Evolutionary conservation across 768 basidiomycete genomes (phyloP).

Genomic region (Heimioporus sp.): DNA sequence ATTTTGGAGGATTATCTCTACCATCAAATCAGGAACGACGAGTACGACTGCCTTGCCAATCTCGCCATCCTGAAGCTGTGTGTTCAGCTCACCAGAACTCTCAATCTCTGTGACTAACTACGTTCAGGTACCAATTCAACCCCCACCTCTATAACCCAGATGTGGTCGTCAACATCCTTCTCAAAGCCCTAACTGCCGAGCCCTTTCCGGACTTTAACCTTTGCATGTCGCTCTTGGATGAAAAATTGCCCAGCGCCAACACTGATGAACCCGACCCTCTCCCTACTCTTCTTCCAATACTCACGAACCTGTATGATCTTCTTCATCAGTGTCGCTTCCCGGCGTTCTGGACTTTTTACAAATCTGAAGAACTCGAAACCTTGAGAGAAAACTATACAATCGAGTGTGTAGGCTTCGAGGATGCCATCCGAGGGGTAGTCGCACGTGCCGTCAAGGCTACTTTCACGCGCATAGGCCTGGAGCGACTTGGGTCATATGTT

Average conservation of each 20-base stretch:
- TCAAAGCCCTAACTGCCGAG: slow-evolving; percentile 82
- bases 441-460: slow-evolving; percentile 75
- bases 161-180: slow-evolving; percentile 90
- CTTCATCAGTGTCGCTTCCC: slow-evolving; percentile 86
- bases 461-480: slow-evolving; percentile 69
- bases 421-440: slow-evolving; percentile 75
- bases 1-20: slow-evolving; percentile 97
- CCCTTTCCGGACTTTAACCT: slow-evolving; percentile 94
- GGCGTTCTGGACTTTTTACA: slow-evolving; percentile 78
- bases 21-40: slow-evolving; percentile 86
- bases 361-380: slow-evolving; percentile 64
- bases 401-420: slow-evolving; percentile 80
- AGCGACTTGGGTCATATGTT: slow-evolving; percentile 69
- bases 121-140: slow-evolving; percentile 89
- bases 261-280: slow-evolving; percentile 84
- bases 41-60: slow-evolving; percentile 95
- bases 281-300: slow-evolving; percentile 62
- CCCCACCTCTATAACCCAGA: slow-evolving; percentile 90
- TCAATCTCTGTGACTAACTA: background rate
- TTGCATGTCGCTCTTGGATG: slow-evolving; percentile 88
- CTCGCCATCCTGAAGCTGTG: slow-evolving; percentile 92
- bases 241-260: slow-evolving; percentile 51
- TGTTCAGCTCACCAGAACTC: slow-evolving; percentile 14
- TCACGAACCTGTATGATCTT: slow-evolving; percentile 65
- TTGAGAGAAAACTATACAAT: slow-evolving; percentile 85